phyloP scores from a whole-genome alignment of 148 eudicot genomes.

The Pharnaceum exiguum region DNA sequence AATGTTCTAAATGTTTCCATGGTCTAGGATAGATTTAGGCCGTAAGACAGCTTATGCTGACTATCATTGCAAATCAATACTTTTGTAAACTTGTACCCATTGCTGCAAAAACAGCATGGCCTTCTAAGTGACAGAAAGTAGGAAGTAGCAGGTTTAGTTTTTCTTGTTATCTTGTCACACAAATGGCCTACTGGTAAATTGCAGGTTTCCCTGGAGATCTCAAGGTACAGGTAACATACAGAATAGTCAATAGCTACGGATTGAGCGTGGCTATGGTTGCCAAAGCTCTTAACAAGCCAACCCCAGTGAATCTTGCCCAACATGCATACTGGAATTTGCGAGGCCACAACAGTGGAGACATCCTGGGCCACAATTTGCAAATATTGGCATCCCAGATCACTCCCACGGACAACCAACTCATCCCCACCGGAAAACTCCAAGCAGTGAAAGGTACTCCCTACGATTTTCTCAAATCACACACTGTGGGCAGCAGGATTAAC shows the following conservation, averaged over 20 bases:
- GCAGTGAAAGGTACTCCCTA: constrained; percentile 64
- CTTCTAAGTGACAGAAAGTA: too few relatives aligned
- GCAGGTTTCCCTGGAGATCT: constrained; percentile 82
- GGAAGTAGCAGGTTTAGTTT: too few relatives aligned
- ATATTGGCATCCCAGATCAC: constrained; percentile 62
- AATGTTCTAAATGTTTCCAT: too few relatives aligned
- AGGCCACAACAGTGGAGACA: constrained; percentile 59
- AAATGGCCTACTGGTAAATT: background rate
- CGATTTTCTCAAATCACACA: constrained; percentile 48
- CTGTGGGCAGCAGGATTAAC: constrained; percentile 45
- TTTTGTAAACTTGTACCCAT: too few relatives aligned
- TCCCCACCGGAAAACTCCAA: constrained; percentile 67
- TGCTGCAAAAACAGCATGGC: too few relatives aligned
- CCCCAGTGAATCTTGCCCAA: constrained; percentile 81
- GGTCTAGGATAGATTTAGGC: too few relatives aligned
- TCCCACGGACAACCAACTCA: constrained; percentile 45
- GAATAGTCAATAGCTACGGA: constrained; percentile 21
- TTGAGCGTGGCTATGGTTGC: constrained; percentile 51
- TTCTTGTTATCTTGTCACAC: too few relatives aligned
- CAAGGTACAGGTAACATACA: constrained; percentile 40
- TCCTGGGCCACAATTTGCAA: constrained; percentile 51
- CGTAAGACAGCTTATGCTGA: too few relatives aligned
- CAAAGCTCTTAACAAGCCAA: constrained; percentile 61
- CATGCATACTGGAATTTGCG: constrained; percentile 90
- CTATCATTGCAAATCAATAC: too few relatives aligned